Conservation (phyloP, 2,329 filamentous ascomycete genomes). For the Xylariaceae sp. region DNA sequence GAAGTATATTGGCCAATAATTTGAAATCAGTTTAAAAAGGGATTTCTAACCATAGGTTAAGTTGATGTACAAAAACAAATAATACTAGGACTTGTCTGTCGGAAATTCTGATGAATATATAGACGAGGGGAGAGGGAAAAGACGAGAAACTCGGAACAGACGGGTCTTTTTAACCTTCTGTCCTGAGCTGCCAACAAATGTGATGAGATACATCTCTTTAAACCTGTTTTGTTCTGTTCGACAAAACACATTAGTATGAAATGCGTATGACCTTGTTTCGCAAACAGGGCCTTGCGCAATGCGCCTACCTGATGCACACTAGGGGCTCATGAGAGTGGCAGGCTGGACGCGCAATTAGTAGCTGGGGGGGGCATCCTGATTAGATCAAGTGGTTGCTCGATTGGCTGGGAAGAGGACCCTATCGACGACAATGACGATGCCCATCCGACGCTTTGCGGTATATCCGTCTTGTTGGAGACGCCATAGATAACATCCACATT, state of each 20-base stretch:
- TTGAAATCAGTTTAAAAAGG: not conserved
- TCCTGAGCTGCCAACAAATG: conserved; percentile 3
- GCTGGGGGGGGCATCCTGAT: conserved; percentile 28
- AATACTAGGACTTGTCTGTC: not conserved
- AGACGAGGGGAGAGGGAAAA: not conserved
- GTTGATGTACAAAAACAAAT: not conserved
- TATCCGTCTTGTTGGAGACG: conserved; percentile 19
- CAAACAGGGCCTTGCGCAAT: conserved; percentile 16
- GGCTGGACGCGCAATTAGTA: conserved; percentile 23
- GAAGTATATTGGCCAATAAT: not conserved
- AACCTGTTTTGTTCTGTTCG: conserved; percentile 15
- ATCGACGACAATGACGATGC: conserved; percentile 20
- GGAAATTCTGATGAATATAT: conserved; percentile 3
- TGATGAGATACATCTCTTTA: no score
- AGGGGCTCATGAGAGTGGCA: conserved; percentile 18
- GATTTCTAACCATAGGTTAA: not conserved
- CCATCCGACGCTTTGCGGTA: conserved; percentile 33
- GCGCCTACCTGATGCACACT: conserved; percentile 19
- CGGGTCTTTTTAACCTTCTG: not conserved
- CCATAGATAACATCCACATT: not conserved
- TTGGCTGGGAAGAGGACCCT: conserved; percentile 28
- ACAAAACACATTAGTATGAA: conserved; percentile 6
- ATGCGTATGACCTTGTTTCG: no score
- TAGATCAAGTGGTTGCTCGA: conserved; percentile 24
- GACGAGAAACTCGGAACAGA: not conserved